Conservation (phyloP, 495 filamentous ascomycete species). For the Articulospora tetracladia region DNA sequence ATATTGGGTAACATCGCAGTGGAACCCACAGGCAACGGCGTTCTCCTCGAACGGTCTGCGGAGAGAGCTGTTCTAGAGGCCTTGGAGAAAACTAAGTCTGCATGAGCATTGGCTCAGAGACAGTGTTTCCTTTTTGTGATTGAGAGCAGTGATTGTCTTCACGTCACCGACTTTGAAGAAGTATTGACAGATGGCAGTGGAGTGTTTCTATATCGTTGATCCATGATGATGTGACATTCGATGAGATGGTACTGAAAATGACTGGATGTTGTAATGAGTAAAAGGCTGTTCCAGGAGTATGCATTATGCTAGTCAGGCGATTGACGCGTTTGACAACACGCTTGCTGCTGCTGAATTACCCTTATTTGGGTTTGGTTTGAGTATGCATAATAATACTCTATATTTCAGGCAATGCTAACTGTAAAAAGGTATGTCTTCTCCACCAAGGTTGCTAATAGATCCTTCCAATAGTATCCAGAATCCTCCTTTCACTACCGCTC, state of each 20-base stretch:
- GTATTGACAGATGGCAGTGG: conserved; percentile 29
- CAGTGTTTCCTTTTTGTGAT: conserved; percentile 32
- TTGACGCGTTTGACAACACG: conserved; percentile 32
- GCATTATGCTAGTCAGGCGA: conserved; percentile 29
- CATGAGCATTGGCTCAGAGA: conserved; percentile 44
- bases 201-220: conserved; percentile 27
- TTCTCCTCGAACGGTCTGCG: conserved; percentile 21
- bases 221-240: conserved; percentile 29
- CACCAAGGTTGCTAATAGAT: conserved; percentile 28
- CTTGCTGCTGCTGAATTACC: conserved; percentile 49
- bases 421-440: conserved; percentile 14
- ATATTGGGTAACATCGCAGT: conserved; percentile 29
- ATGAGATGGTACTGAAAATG: conserved; percentile 29
- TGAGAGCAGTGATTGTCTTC: conserved; percentile 25
- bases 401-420: neutral
- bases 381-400: conserved; percentile 11
- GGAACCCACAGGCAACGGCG: conserved; percentile 22
- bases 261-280: conserved; percentile 25
- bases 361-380: conserved; percentile 63
- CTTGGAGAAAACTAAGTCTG: conserved; percentile 27
- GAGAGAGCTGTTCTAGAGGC: conserved; percentile 28
- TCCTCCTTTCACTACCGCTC: conserved; percentile 72
- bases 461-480: conserved; percentile 45
- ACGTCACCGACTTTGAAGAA: conserved; percentile 27
- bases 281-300: conserved; percentile 27